Evolutionary conservation across 345 rosid species (phyloP).

Genomic region (Brassica nigra): DNA sequence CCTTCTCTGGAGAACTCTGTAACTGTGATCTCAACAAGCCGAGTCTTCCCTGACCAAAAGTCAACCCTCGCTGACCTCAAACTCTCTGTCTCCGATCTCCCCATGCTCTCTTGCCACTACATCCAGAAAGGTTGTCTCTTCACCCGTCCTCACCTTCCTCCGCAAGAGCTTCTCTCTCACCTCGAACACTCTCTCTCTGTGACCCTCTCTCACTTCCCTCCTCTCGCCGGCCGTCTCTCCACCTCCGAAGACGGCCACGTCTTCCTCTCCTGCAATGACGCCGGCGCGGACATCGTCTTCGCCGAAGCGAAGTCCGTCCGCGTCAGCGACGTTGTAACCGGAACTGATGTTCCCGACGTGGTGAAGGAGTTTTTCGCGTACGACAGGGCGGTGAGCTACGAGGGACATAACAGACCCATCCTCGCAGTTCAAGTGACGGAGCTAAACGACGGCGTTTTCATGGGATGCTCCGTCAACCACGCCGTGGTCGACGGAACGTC

Average conservation of each 20-base stretch:
- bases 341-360: constrained; percentile 57
- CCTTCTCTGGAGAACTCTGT: constrained; percentile 43
- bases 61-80: constrained; percentile 66
- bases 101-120: constrained; percentile 94
- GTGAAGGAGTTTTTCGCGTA: constrained; percentile 60
- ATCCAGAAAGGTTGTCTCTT: constrained; percentile 90
- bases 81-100: constrained; percentile 93
- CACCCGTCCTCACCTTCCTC: constrained; percentile 45
- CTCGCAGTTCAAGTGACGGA: constrained; percentile 88
- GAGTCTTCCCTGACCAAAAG: constrained; percentile 54
- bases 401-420: constrained; percentile 74
- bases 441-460: constrained; percentile 70
- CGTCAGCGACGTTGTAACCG: constrained; percentile 51
- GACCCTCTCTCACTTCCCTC: constrained; percentile 73
- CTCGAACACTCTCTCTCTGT: constrained; percentile 51
- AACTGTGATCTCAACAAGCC: constrained; percentile 53
- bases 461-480: constrained; percentile 76
- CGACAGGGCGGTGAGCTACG: constrained; percentile 70
- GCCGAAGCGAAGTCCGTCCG: constrained; percentile 47
- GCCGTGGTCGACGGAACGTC: constrained; percentile 89
- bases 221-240: constrained; percentile 82
- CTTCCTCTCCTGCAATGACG: constrained; percentile 66
- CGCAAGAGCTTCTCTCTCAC: constrained; percentile 45
- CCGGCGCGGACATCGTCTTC: constrained; percentile 66
- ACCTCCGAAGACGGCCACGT: constrained; percentile 58